These are phyloP conservation scores for Yamadazyma taylorii DNA, from an alignment of 1,139 yeast genomes.

Conservation along the genomic window DNA sequence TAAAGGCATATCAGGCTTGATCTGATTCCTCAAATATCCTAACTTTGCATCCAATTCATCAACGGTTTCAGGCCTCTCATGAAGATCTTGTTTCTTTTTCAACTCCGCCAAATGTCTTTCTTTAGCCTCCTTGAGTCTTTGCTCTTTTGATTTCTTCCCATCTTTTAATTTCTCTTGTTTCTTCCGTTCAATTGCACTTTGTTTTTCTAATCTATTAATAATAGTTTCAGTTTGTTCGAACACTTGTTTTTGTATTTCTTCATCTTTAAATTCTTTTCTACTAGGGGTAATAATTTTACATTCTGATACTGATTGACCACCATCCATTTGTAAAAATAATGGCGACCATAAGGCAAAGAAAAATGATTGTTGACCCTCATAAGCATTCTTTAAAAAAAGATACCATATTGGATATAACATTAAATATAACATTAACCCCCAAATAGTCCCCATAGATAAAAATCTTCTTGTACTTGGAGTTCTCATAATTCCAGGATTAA, in stretches of 20 bases:
- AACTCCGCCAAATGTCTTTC: slow-evolving; percentile 18
- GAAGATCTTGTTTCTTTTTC: slow-evolving; percentile 26
- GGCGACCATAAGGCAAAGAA: slow-evolving; percentile 75
- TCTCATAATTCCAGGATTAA: slow-evolving; percentile 91
- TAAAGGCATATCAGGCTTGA: slow-evolving; percentile 24
- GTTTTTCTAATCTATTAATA: slow-evolving; percentile 63
- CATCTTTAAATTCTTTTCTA: slow-evolving; percentile 64
- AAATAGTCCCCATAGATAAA: slow-evolving; percentile 70
- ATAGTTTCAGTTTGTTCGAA: slow-evolving; percentile 60
- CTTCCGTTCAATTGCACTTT: slow-evolving; percentile 66
- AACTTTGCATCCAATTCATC: slow-evolving; percentile 40
- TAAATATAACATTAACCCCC: slow-evolving; percentile 68
- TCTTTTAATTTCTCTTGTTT: slow-evolving; percentile 26
- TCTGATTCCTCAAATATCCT: slow-evolving; percentile 23
- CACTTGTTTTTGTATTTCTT: slow-evolving; percentile 58
- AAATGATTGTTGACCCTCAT: slow-evolving; percentile 78
- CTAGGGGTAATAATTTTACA: slow-evolving; percentile 61
- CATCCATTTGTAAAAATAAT: slow-evolving; percentile 53
- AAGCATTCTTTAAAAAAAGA: slow-evolving; percentile 71
- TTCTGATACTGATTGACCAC: slow-evolving; percentile 73
- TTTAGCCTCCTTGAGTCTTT: slow-evolving; percentile 18
- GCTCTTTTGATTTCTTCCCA: slow-evolving; percentile 18
- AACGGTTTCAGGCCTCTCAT: slow-evolving; percentile 31
- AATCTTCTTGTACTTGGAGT: slow-evolving; percentile 82
- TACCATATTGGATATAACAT: slow-evolving; percentile 80